Conservation (phyloP, 2,329 filamentous ascomycete genomes). For the Fusarium pseudograminearum region DNA sequence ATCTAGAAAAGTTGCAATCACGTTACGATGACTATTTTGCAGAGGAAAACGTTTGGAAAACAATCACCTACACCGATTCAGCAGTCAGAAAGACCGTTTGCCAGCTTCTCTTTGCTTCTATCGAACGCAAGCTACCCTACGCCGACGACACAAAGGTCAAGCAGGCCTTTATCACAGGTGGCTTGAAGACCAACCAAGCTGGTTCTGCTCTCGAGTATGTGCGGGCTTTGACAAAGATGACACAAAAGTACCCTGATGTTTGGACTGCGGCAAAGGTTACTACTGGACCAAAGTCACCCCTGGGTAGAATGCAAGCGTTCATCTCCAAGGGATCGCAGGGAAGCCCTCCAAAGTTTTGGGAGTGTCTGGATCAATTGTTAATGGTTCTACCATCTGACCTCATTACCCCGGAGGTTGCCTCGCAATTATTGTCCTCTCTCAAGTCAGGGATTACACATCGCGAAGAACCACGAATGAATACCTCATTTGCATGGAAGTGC, state of each 20-base stretch:
- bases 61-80: conserved; percentile 72
- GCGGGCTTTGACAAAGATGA: conserved; percentile 74
- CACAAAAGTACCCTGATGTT: conserved; percentile 71
- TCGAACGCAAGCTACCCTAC: conserved; percentile 63
- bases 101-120: conserved; percentile 62
- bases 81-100: conserved; percentile 64
- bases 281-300: conserved; percentile 64
- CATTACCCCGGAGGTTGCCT: conserved; percentile 62
- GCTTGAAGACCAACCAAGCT: conserved; percentile 76
- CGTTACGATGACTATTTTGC: conserved; percentile 75
- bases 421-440: conserved; percentile 74
- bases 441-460: conserved; percentile 77
- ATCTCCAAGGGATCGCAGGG: conserved; percentile 87
- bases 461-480: conserved; percentile 79
- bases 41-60: conserved; percentile 74
- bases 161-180: conserved; percentile 76
- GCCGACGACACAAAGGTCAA: conserved; percentile 64
- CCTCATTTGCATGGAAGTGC: conserved; percentile 76
- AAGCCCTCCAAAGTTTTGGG: conserved; percentile 80
- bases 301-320: conserved; percentile 74
- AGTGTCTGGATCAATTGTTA: conserved; percentile 72
- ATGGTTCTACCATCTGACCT: conserved; percentile 65
- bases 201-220: conserved; percentile 81
- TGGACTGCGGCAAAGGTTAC: conserved; percentile 71
- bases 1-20: conserved; percentile 69